Evolutionary conservation across 352 stramenopile genomes (phyloP), one percentile per base, ranked within the genome.

Genomic region (Thalassiosira delicatula): DNA sequence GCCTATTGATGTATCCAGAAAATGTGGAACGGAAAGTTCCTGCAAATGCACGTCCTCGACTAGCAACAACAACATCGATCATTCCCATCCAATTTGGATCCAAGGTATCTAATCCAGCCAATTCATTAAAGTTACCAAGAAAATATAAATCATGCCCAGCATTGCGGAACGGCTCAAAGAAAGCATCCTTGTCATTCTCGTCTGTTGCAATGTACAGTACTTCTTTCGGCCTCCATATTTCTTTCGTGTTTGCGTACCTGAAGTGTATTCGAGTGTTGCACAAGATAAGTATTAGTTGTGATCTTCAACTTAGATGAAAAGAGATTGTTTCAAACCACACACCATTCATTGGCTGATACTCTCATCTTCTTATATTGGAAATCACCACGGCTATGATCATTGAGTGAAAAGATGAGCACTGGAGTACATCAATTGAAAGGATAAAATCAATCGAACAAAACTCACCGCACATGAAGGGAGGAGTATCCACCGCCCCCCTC

Each of bases 1-100:
- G 76, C 35, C 94, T 84, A 73, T 94, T 93, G 11, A 96, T 96
- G 78, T 96, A 96, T 33, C 91, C 92, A 23, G 86, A 90, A 83
- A 96, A 96, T n/a, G 94, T 96, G 30, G 81, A 93, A 49, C 93
- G 93, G 63, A 84, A 96, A 8, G 92, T 96, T n/a, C 94, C 94
- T 21, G 83, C 87, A 81, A 96, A 96, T 44, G 81, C 85, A 40
- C 86, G 63, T 17, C 82, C 92, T 72, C 89, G 79, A 37, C 79
- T 90, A 40, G 90, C 87, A 29, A 96, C 87, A 62, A 96, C 87
- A 21, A 88, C 91, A 51, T 96, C 94, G 32, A 96, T 88, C 94
- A 96, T 96, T 56, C 92, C 92, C 35, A 93, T 84, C 25, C 88
- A 93, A 78, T 96, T 96, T 30, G 85, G 88, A 83, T 95, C 92